Percentiles rank a stretch among this genome's conserved stretches.
These are phyloP conservation scores for Russula sp. DNA, from an alignment of 768 basidiomycete genomes.

Conservation along the genomic window DNA sequence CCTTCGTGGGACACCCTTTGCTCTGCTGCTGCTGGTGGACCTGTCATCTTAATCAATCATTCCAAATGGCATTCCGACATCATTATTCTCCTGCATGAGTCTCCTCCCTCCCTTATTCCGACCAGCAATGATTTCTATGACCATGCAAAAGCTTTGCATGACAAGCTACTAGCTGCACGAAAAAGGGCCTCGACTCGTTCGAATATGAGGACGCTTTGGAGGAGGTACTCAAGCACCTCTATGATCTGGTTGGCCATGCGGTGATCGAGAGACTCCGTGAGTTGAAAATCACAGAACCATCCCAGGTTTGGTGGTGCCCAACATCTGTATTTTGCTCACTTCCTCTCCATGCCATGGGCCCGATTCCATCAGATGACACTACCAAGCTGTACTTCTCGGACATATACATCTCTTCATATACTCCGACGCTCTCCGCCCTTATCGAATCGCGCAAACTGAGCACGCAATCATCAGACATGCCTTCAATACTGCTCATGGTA, in stretches of 20 bases:
- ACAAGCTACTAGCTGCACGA: too few relatives aligned
- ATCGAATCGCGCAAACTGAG: not conserved
- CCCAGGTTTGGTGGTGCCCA: not conserved
- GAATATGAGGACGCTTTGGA: not conserved
- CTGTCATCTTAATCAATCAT: too few relatives aligned
- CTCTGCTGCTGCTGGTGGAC: too few relatives aligned
- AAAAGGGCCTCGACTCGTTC: not conserved
- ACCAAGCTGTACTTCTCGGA: not conserved
- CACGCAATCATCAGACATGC: conserved; percentile 25
- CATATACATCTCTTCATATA: not conserved
- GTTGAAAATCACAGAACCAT: not conserved
- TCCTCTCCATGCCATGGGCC: not conserved
- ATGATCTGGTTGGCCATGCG: not conserved
- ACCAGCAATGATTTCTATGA: too few relatives aligned
- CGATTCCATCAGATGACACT: not conserved
- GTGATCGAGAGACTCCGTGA: not conserved
- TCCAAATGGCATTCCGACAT: too few relatives aligned
- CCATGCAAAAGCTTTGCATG: too few relatives aligned
- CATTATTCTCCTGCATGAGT: too few relatives aligned
- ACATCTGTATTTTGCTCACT: not conserved
- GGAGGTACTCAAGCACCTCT: not conserved
- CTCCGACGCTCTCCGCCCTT: not conserved
- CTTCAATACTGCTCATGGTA: not conserved
- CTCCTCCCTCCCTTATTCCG: too few relatives aligned
- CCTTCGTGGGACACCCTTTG: too few relatives aligned